These are phyloP conservation scores for Wickerhamomyces sp. DNA, from an alignment of 1,139 yeast genomes.

Conservation along the genomic window DNA sequence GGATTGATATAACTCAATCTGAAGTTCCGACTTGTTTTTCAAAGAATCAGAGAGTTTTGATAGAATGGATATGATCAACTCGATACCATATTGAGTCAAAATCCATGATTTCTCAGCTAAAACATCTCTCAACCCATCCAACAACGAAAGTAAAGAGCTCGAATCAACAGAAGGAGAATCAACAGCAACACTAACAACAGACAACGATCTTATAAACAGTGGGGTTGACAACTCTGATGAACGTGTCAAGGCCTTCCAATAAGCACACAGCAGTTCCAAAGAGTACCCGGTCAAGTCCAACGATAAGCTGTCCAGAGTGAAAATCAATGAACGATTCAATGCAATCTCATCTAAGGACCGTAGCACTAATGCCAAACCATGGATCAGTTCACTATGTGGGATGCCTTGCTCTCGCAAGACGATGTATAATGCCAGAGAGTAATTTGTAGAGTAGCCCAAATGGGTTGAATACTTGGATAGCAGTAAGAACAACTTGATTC, in stretches of 20 bases:
- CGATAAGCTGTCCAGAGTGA: conserved; percentile 16
- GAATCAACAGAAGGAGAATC: neutral
- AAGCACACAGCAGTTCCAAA: too few species aligned
- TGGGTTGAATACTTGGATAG: conserved; percentile 22
- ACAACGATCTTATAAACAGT: conserved; percentile 25
- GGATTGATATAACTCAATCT: conserved; percentile 29
- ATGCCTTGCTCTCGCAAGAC: conserved; percentile 24
- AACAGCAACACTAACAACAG: conserved; percentile 21
- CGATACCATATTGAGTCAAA: conserved; percentile 65
- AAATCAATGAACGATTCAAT: conserved; percentile 20
- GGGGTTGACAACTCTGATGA: conserved; percentile 9
- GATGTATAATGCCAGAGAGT: conserved; percentile 29
- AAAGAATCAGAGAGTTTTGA: conserved; percentile 25
- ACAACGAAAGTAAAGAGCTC: conserved; percentile 1
- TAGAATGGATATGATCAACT: conserved; percentile 39
- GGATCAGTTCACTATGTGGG: conserved; percentile 4
- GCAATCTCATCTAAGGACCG: conserved; percentile 3
- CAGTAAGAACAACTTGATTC: conserved; percentile 28
- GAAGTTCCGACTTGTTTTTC: conserved; percentile 3
- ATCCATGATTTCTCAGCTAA: conserved; percentile 51
- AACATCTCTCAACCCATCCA: conserved; percentile 30
- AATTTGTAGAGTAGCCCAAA: conserved; percentile 13
- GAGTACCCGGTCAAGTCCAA: too few species aligned
- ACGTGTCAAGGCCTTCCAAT: conserved; percentile 14
- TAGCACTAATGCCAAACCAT: conserved; percentile 9